phyloP scores from a whole-genome alignment of 169 alveolate species.

The Cryptosporidium xiaoi region DNA sequence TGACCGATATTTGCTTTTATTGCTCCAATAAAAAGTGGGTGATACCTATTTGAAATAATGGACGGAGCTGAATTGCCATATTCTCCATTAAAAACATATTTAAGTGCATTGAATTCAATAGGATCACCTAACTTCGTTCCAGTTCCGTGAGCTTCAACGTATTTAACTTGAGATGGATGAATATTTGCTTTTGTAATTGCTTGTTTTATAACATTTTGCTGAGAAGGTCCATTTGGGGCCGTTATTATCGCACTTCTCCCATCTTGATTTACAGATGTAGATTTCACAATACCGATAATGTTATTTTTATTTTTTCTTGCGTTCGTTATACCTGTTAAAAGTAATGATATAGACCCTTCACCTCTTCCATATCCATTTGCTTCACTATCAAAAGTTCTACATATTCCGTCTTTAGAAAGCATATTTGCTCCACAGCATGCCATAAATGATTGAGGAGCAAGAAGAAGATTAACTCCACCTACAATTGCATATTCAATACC shows the following conservation, averaged over 20 bases:
- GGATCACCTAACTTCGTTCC: constrained; percentile 73
- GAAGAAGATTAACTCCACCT: constrained; percentile 71
- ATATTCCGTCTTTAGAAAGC: constrained; percentile 80
- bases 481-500: constrained; percentile 38
- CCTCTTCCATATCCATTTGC: constrained; percentile 85
- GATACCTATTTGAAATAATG: constrained; percentile 7
- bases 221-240: constrained; percentile 72
- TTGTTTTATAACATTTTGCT: constrained; percentile 34
- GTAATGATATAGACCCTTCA: constrained; percentile 79
- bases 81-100: constrained; percentile 44
- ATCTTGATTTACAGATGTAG: constrained; percentile 68
- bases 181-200: constrained; percentile 45
- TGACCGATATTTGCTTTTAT: constrained; percentile 76
- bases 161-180: constrained; percentile 26
- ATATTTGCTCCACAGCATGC: constrained; percentile 79
- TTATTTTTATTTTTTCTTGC: constrained; percentile 44
- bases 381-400: constrained; percentile 81
- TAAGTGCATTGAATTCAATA: constrained; percentile 67
- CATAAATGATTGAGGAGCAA: constrained; percentile 69
- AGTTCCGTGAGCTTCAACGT: constrained; percentile 65
- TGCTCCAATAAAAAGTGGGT: constrained; percentile 67
- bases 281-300: constrained; percentile 41
- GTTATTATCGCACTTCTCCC: constrained; percentile 73
- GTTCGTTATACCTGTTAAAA: constrained; percentile 35
- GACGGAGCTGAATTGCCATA: neutral